phyloP scores from a whole-genome alignment of 257 asterid genomes.

The Cruciata laevipes region DNA sequence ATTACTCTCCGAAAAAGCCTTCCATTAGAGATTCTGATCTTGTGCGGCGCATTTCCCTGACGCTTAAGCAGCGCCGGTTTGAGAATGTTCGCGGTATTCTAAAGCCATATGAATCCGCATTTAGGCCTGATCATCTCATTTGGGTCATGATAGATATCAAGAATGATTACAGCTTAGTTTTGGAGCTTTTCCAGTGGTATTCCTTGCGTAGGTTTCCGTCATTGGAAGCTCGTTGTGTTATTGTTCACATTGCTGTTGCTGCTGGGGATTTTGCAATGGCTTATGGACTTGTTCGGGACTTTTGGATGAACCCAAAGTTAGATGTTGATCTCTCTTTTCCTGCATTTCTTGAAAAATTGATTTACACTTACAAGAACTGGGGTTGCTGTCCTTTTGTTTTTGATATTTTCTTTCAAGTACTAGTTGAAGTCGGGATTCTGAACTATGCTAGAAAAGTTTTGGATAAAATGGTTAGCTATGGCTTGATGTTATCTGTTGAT shows the following conservation, averaged over 20 bases:
- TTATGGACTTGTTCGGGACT: conserved; percentile 38
- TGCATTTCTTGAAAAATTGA: conserved; percentile 59
- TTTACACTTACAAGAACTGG: conserved; percentile 85
- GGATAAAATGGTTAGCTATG: conserved; percentile 65
- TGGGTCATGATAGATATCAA: conserved; percentile 82
- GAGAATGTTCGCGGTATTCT: conserved; percentile 53
- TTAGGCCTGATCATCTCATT: conserved; percentile 72
- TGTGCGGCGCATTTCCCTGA: conserved; percentile 52
- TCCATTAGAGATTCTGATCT: conserved; percentile 65
- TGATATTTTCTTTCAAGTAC: conserved; percentile 71
- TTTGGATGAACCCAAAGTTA: conserved; percentile 38
- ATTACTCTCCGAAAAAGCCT: conserved; percentile 74
- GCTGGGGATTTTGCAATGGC: conserved; percentile 47
- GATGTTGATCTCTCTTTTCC: conserved; percentile 36
- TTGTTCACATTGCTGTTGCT: conserved; percentile 63
- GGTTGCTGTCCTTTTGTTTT: conserved; percentile 73
- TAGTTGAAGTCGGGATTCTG: conserved; percentile 47
- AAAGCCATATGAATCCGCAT: conserved; percentile 64
- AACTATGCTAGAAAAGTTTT: conserved; percentile 61
- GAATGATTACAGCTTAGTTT: conserved; percentile 55
- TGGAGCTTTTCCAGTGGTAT: conserved; percentile 70
- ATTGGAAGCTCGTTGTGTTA: conserved; percentile 73
- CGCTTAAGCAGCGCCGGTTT: conserved; percentile 61
- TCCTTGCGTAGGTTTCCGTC: conserved; percentile 66
- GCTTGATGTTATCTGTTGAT: conserved; percentile 59